A percentile compares a stretch with the other conserved stretches of the same genome.
Evolutionary conservation across 75 land plant species (phyloP).

Genomic region (Pseudotsuga menziesii): DNA sequence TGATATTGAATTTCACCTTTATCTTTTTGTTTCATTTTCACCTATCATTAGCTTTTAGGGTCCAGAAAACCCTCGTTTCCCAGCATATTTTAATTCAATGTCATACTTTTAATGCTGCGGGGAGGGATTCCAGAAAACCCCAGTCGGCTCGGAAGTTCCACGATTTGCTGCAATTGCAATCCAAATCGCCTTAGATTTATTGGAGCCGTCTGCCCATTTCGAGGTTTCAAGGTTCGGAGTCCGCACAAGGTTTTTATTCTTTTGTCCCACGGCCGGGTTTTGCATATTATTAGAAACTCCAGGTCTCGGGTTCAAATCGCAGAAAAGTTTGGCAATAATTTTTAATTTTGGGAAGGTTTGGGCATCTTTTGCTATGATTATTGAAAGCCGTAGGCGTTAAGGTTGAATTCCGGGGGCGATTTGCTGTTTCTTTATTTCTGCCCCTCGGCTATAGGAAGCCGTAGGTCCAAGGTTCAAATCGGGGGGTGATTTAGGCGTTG

Average conservation of each 20-base stretch:
- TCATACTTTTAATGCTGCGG: background rate
- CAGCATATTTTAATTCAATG: background rate
- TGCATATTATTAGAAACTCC: constrained; percentile 3
- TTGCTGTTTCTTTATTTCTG: background rate
- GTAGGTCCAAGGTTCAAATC: background rate
- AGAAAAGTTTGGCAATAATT: background rate
- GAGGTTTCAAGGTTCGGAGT: background rate
- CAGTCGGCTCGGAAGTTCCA: background rate
- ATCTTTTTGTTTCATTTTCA: too few species aligned
- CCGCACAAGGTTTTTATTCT: background rate
- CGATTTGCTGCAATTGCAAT: background rate
- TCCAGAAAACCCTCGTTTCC: too few species aligned
- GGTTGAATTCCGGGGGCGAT: constrained; percentile 3
- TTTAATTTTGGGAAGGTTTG: background rate
- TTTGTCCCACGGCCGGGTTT: constrained; percentile 1
- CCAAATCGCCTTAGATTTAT: background rate
- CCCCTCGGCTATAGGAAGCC: background rate
- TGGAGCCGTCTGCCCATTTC: background rate
- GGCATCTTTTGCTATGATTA: background rate
- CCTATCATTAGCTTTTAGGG: too few species aligned
- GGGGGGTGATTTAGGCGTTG: background rate
- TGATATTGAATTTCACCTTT: too few species aligned
- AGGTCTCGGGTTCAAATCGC: constrained; percentile 6
- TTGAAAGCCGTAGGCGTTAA: background rate
- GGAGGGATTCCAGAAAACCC: background rate